Base-by-base conservation (phyloP, 495 filamentous ascomycete species). In the Aspergillus saccharolyticus region DNA sequence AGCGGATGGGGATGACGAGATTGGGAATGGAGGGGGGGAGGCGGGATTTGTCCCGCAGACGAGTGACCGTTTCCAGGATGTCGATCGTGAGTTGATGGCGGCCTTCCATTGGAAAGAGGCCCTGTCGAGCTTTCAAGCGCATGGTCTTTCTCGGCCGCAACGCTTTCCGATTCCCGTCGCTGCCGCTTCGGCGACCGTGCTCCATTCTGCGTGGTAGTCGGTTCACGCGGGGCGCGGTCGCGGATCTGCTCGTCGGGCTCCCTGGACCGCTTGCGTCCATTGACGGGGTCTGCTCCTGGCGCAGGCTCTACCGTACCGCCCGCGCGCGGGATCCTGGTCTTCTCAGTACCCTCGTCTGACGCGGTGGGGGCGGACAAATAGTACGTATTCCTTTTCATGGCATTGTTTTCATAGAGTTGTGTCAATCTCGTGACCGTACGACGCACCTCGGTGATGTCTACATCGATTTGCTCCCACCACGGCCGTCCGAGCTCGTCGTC, bases 401-500 rank as follows among this genome's bases (percentile, higher is more conserved):
- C 85, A 66, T 83, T 85, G 61, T 83, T 82, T 59, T 86, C 80
- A 70, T 92, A 96, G 52, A 90, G 82, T 33, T 87, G 80, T n/a
- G 80, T 80, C 70, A 96, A 85, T 46, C 86, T 71, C 44, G 82
- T 80, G 60, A 89, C 85, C 19, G 88, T 89, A 58, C 81, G 69
- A 56, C 77, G 71, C 64, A 92, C 80, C 67, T 85, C 73, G 56
- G 78, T 68, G 68, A 90, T 64, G 62, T 81, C 65, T 57, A 91
- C 78, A 42, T 82, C 73, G 73, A 88, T 72, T 61, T 83, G 68
- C 62, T 88, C 82, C 94, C 94, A 98, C 94, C 94, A 98, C 1
- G 91, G 78, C 59, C 83, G 79, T n/a, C 87, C 90, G 43, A 81
- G 67, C 22, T 76, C 69, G 55, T 90, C 80, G 65, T 96, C 91